Conservation (phyloP, 2,329 filamentous ascomycete genomes). For the Aspergillus arachidicola region DNA sequence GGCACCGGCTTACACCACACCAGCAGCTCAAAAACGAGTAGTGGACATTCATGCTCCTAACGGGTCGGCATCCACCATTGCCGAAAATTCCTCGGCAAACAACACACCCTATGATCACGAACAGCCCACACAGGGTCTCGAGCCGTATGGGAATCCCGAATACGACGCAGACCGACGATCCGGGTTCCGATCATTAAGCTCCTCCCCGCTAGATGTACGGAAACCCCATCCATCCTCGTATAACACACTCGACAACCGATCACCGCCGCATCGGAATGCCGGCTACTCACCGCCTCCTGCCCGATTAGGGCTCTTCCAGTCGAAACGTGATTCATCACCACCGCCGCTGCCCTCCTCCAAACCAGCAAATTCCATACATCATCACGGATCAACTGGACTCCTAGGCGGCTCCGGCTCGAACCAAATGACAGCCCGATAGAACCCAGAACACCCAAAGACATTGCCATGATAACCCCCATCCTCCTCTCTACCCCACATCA, state of each 20-base stretch:
- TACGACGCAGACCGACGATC: constrained; percentile 38
- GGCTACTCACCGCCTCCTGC: constrained; percentile 38
- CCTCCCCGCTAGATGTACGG: constrained; percentile 43
- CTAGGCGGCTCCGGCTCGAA: constrained; percentile 32
- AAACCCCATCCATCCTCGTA: constrained; percentile 37
- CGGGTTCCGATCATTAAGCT: constrained; percentile 40
- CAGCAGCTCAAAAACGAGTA: constrained; percentile 47
- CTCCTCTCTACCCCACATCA: not conserved
- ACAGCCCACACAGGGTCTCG: constrained; percentile 30
- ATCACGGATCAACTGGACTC: constrained; percentile 32
- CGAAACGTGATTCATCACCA: constrained; percentile 36
- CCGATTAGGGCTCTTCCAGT: constrained; percentile 39
- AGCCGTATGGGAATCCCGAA: constrained; percentile 34
- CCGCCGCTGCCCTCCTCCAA: constrained; percentile 34
- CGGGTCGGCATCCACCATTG: constrained; percentile 51
- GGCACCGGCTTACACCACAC: constrained; percentile 42
- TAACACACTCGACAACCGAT: constrained; percentile 29
- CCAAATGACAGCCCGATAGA: constrained; percentile 37
- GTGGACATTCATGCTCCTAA: constrained; percentile 46
- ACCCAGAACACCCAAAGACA: not conserved
- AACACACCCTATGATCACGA: constrained; percentile 48
- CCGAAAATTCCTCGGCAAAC: constrained; percentile 47
- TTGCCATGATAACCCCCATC: not conserved
- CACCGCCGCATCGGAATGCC: constrained; percentile 29
- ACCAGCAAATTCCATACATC: constrained; percentile 35